These are phyloP conservation scores for Aureobasidium mangrovei DNA, from an alignment of 2,329 filamentous ascomycete species.

Conservation along the genomic window DNA sequence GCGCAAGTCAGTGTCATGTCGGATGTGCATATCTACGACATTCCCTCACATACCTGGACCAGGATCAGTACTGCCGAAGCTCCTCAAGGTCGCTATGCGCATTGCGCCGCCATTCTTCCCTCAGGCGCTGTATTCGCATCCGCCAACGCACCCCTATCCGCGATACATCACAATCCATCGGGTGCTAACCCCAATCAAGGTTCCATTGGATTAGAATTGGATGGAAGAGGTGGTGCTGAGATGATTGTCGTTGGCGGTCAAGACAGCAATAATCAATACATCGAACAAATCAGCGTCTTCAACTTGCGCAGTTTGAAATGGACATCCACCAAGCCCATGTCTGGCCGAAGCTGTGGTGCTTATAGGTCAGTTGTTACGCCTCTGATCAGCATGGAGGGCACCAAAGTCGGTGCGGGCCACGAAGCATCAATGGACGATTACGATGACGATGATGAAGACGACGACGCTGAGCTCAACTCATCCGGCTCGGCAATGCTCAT, in stretches of 20 bases:
- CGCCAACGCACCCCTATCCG: constrained; percentile 70
- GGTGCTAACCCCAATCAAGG: constrained; percentile 79
- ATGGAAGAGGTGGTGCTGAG: constrained; percentile 85
- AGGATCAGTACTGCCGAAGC: constrained; percentile 64
- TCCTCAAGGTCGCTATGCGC: constrained; percentile 90
- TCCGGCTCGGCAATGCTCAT: constrained; percentile 71
- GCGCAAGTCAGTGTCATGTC: constrained; percentile 79
- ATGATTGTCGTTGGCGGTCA: constrained; percentile 97
- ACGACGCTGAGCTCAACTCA: constrained; percentile 21
- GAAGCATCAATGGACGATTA: constrained; percentile 27
- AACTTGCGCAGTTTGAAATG: constrained; percentile 91
- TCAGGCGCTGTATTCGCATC: constrained; percentile 84
- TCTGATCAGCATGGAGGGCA: constrained; percentile 56
- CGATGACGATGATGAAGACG: constrained; percentile 25
- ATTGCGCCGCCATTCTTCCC: constrained; percentile 86
- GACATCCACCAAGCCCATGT: constrained; percentile 75
- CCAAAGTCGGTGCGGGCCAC: constrained; percentile 55
- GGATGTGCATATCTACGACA: constrained; percentile 92
- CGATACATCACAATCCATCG: constrained; percentile 80
- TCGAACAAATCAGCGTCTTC: constrained; percentile 97
- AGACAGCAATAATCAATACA: constrained; percentile 96
- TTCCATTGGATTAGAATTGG: constrained; percentile 76
- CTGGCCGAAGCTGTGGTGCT: constrained; percentile 83
- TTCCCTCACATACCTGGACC: constrained; percentile 73
- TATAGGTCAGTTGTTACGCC: constrained; percentile 94